phyloP scores from a whole-genome alignment of 2,329 filamentous ascomycete species.

The Aspergillus unguis region DNA sequence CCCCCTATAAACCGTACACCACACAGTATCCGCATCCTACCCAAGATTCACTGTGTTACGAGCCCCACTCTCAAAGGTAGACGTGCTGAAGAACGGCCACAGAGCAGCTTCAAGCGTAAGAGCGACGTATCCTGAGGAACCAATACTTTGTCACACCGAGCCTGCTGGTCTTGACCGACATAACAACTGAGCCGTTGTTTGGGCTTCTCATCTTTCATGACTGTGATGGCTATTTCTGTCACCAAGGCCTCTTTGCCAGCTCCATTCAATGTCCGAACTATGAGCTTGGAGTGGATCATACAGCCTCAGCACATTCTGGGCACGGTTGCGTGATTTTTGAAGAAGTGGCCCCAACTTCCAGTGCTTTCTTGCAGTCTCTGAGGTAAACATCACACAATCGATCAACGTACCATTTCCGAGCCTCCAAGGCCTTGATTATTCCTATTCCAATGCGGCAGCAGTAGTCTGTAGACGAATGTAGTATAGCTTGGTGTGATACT shows the following conservation, averaged over 20 bases:
- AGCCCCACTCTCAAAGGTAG: constrained; percentile 37
- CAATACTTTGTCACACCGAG: constrained; percentile 24
- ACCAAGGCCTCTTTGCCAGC: no score
- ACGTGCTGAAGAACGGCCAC: constrained; percentile 43
- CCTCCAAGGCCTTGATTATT: constrained; percentile 25
- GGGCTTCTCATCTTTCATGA: background rate
- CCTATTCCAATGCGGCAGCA: constrained; percentile 42
- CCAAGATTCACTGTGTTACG: constrained; percentile 43
- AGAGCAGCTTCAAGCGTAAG: constrained; percentile 43
- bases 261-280: constrained; percentile 1
- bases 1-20: constrained; percentile 44
- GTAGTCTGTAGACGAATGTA: constrained; percentile 34
- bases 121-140: constrained; percentile 41
- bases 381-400: no score
- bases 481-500: constrained; percentile 34
- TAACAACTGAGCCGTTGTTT: constrained; percentile 13
- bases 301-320: no score
- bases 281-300: constrained; percentile 4
- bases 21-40: constrained; percentile 37
- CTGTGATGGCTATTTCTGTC: background rate
- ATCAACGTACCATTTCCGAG: background rate
- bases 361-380: no score
- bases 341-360: no score
- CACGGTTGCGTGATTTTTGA: no score
- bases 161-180: constrained; percentile 24